Evolutionary conservation across 1,284 basidiomycete genomes (phyloP).

Genomic region (Trametes sp.): DNA sequence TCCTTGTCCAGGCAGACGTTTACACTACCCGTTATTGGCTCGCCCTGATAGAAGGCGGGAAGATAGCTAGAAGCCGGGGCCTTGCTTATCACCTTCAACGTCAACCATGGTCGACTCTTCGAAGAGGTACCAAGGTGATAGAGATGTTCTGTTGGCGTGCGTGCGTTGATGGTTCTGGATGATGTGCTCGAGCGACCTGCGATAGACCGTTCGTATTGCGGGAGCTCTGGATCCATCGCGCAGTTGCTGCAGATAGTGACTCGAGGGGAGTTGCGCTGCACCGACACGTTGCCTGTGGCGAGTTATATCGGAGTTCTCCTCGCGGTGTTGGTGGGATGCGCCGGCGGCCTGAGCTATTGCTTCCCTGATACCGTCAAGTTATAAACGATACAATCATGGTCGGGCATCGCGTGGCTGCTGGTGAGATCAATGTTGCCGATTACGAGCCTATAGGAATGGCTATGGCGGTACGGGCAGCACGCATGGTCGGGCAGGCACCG

Average conservation of each 20-base stretch:
- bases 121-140: slow-evolving; percentile 22
- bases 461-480: background rate
- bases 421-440: background rate
- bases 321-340: background rate
- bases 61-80: slow-evolving; percentile 31
- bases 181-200: slow-evolving; percentile 2
- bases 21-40: slow-evolving; percentile 54
- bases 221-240: slow-evolving; percentile 21
- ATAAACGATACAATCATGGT: background rate
- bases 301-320: background rate
- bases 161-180: background rate
- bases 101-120: slow-evolving; percentile 29
- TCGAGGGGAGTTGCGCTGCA: background rate
- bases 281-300: background rate
- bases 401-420: background rate
- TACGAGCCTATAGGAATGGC: background rate
- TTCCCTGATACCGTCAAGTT: background rate
- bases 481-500: slow-evolving; percentile 7
- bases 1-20: slow-evolving; percentile 53
- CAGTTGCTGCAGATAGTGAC: background rate
- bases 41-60: slow-evolving; percentile 54
- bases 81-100: slow-evolving; percentile 31
- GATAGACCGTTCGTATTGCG: slow-evolving; percentile 16
- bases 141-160: slow-evolving; percentile 15
- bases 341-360: background rate